Conservation (phyloP, 805 yeast species). For the Wickerhamomyces rabaulensis region DNA sequence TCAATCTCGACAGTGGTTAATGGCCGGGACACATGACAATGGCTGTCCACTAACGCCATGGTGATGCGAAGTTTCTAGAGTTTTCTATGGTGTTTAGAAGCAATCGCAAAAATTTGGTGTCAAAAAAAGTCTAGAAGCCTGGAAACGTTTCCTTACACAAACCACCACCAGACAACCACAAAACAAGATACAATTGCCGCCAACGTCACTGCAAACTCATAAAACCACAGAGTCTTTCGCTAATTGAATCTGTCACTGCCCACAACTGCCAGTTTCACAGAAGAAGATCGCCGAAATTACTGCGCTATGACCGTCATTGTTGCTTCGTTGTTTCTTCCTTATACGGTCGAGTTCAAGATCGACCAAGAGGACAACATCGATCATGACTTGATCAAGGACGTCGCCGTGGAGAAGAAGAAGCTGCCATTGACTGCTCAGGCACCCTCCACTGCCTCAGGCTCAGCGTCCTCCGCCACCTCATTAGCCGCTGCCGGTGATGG, state of each 20-base stretch:
- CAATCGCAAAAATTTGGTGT: not conserved
- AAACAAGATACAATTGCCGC: not conserved
- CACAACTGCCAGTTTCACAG: not conserved
- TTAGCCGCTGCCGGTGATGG: not conserved
- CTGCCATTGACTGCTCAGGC: conserved; percentile 7
- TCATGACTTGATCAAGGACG: conserved; percentile 28
- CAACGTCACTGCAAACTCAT: not conserved
- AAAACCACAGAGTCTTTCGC: not conserved
- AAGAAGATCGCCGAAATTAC: not conserved
- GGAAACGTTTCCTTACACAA: not conserved
- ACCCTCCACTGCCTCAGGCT: not conserved
- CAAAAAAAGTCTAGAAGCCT: not conserved
- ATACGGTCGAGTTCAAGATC: conserved; percentile 57
- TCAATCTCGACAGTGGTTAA: conserved; percentile 3
- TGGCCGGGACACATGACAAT: conserved; percentile 29
- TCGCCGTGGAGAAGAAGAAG: conserved; percentile 15
- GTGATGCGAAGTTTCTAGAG: not conserved
- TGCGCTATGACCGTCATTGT: conserved; percentile 56
- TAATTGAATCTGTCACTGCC: not conserved
- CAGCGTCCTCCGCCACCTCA: not conserved
- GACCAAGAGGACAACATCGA: conserved; percentile 14
- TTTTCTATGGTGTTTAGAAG: not conserved
- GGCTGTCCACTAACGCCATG: conserved; percentile 26
- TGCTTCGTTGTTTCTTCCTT: conserved; percentile 72
- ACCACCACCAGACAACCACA: not conserved